phyloP scores from a whole-genome alignment of 2,329 filamentous ascomycete species.

The Graphilbum fragrans region DNA sequence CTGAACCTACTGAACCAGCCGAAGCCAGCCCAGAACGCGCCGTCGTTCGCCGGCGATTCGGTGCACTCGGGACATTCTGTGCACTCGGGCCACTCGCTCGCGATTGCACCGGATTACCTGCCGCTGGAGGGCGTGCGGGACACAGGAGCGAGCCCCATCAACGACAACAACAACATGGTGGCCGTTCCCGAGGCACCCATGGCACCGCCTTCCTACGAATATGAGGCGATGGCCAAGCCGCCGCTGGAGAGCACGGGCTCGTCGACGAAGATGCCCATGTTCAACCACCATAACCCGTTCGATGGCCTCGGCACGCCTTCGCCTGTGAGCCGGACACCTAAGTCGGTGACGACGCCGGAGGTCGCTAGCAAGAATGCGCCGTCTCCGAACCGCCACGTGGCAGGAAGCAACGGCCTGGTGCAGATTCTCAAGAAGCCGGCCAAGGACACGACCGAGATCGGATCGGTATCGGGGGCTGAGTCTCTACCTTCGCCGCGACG shows the following conservation, averaged over 20 bases:
- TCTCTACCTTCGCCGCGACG: slow-evolving; percentile 23
- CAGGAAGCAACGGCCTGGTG: slow-evolving; percentile 17
- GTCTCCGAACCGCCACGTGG: slow-evolving; percentile 17
- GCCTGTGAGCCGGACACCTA: slow-evolving; percentile 29
- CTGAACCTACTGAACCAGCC: slow-evolving; percentile 55
- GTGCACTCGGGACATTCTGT: too few species aligned
- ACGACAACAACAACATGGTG: too few species aligned
- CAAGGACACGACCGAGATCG: slow-evolving; percentile 20
- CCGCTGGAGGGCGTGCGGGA: too few species aligned
- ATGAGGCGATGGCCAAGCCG: slow-evolving; percentile 7
- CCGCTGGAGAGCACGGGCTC: slow-evolving; percentile 16
- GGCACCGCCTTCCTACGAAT: too few species aligned
- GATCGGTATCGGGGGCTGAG: not conserved
- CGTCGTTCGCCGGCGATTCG: too few species aligned
- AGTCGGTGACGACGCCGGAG: slow-evolving; percentile 22
- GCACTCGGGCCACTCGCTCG: not conserved
- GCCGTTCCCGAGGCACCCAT: too few species aligned
- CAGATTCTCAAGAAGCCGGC: slow-evolving; percentile 41
- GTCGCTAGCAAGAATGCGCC: slow-evolving; percentile 14
- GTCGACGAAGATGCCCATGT: slow-evolving; percentile 16
- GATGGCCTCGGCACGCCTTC: slow-evolving; percentile 28
- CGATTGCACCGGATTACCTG: too few species aligned
- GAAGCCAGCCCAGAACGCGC: slow-evolving; percentile 1
- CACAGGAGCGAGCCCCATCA: too few species aligned
- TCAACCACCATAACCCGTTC: slow-evolving; percentile 25